Conservation (phyloP, 352 stramenopile genomes). For the Pythium myriotylum region DNA sequence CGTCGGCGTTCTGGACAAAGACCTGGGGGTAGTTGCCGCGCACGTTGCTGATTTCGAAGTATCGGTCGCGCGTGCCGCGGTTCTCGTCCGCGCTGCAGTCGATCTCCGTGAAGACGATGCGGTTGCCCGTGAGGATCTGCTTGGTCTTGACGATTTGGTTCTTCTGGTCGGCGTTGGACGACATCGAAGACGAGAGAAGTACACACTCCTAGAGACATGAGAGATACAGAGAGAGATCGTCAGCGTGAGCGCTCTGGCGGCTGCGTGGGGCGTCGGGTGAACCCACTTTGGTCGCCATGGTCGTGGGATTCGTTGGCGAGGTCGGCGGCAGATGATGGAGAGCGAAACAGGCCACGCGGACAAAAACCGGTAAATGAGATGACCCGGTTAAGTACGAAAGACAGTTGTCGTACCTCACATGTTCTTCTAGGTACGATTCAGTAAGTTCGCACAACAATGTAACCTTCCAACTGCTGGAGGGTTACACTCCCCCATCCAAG, state of each 20-base stretch:
- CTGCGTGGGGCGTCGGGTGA: not conserved
- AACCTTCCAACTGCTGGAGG: too few species aligned
- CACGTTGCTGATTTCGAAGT: conserved; percentile 80
- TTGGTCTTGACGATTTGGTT: conserved; percentile 69
- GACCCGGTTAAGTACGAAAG: conserved; percentile 14
- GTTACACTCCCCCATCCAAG: too few species aligned
- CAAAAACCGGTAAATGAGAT: not conserved
- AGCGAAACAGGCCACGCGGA: conserved; percentile 5
- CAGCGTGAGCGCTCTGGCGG: not conserved
- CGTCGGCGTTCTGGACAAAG: conserved; percentile 67
- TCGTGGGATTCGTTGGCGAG: conserved; percentile 2
- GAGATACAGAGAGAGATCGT: not conserved
- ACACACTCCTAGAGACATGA: conserved; percentile 37
- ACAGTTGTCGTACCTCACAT: not conserved
- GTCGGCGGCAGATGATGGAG: not conserved
- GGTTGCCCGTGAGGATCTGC: conserved; percentile 74
- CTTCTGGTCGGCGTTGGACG: conserved; percentile 80
- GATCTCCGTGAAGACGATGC: conserved; percentile 71
- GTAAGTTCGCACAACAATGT: conserved; percentile 3
- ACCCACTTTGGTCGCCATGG: conserved; percentile 19
- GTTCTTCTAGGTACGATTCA: conserved; percentile 2
- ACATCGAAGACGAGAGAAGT: conserved; percentile 75
- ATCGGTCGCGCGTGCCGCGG: conserved; percentile 66
- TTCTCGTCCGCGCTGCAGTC: conserved; percentile 85
- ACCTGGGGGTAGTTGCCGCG: conserved; percentile 88